Conservation (phyloP, 345 rosid species). For the Rhizophora mangle region DNA sequence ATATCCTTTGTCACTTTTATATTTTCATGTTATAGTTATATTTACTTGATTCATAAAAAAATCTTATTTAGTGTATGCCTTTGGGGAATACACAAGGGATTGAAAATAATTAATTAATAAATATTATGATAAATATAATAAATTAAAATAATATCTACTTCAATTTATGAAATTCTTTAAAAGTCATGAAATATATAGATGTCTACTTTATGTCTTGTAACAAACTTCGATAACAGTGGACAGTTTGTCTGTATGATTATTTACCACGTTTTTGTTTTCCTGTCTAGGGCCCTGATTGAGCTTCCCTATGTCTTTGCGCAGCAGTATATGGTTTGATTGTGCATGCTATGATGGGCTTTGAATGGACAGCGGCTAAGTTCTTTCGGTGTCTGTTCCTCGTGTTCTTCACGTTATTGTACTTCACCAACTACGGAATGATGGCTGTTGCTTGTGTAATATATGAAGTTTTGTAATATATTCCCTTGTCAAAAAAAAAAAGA, state of each 20-base stretch:
- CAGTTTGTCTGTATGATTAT: background rate
- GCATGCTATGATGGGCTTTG: conserved; percentile 65
- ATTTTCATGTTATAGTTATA: no score
- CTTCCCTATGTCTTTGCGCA: conserved; percentile 48
- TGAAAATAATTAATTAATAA: no score
- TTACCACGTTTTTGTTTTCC: background rate
- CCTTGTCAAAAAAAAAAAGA: no score
- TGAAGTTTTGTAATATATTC: no score
- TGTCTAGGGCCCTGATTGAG: conserved; percentile 30
- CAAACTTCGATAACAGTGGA: background rate
- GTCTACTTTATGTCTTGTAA: background rate
- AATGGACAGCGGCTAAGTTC: conserved; percentile 56
- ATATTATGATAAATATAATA: no score
- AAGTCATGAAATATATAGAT: no score
- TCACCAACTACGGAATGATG: conserved; percentile 77
- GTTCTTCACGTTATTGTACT: conserved; percentile 56
- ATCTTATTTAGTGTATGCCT: no score
- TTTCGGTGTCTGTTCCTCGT: conserved; percentile 63
- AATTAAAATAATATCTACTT: no score
- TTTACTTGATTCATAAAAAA: no score
- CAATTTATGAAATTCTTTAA: no score
- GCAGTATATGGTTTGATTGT: conserved; percentile 45
- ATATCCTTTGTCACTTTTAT: no score
- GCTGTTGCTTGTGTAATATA: conserved; percentile 51
- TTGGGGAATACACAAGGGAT: no score